These are phyloP conservation scores for Sabuloglossum arenarium DNA, from an alignment of 495 filamentous ascomycete genomes.

Conservation along the genomic window DNA sequence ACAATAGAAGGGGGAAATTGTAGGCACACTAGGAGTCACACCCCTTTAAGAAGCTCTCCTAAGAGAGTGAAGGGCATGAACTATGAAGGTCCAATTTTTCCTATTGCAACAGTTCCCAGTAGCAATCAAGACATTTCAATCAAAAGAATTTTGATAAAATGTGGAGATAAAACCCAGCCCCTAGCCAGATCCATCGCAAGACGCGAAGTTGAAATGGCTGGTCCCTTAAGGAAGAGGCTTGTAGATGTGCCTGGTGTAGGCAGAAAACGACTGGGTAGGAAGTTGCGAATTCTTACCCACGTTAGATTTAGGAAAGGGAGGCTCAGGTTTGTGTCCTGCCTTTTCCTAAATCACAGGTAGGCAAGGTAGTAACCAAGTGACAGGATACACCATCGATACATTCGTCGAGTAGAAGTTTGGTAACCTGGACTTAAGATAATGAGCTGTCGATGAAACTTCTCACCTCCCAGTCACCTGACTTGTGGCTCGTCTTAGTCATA, in stretches of 20 bases:
- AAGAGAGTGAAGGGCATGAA: background rate
- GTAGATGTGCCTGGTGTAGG: background rate
- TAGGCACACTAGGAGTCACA: slow-evolving; percentile 2
- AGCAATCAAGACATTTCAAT: background rate
- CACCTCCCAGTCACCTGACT: background rate
- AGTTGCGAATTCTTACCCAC: background rate
- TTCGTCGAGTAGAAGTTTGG: too few relatives aligned
- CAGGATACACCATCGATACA: too few relatives aligned
- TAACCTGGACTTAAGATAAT: too few relatives aligned
- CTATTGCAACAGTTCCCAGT: background rate
- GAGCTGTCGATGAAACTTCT: too few relatives aligned
- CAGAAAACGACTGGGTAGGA: background rate
- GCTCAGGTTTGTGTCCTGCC: background rate
- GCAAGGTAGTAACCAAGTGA: too few relatives aligned
- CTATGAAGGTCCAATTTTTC: slow-evolving; percentile 1
- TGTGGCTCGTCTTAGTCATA: background rate
- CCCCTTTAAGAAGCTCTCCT: background rate
- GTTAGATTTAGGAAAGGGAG: background rate
- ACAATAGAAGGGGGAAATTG: background rate
- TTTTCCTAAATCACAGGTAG: background rate
- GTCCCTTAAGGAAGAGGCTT: background rate
- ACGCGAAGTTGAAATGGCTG: background rate
- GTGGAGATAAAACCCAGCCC: background rate
- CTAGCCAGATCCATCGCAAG: background rate
- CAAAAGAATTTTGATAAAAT: background rate